These are phyloP conservation scores for Leccinum insolens DNA, from an alignment of 1,284 basidiomycete genomes.

Conservation along the genomic window DNA sequence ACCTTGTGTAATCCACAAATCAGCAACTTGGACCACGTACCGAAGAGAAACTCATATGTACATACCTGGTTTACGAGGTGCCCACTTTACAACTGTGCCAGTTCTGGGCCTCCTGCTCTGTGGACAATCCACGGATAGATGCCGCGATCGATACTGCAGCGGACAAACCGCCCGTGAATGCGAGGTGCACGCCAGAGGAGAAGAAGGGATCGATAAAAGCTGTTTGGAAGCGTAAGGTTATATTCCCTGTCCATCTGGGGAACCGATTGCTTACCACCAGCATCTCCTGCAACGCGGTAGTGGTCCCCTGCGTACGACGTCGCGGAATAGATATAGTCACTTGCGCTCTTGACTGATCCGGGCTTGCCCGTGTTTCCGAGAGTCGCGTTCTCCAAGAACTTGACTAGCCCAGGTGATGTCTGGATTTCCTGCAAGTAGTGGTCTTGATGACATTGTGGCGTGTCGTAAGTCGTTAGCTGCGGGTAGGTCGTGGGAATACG, in stretches of 20 bases:
- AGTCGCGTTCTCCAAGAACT: slow-evolving; percentile 35
- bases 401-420: slow-evolving; percentile 38
- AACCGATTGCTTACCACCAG: background rate
- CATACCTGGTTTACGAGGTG: background rate
- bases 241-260: background rate
- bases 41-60: background rate
- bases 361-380: slow-evolving; percentile 14
- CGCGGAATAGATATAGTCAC: background rate
- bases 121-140: background rate
- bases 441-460: too few relatives aligned
- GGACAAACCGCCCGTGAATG: background rate
- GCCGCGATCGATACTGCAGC: background rate
- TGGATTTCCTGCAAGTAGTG: slow-evolving; percentile 22
- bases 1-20: slow-evolving; percentile 36
- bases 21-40: background rate
- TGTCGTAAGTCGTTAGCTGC: too few relatives aligned
- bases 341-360: background rate
- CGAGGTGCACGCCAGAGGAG: background rate
- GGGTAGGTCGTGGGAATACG: too few relatives aligned
- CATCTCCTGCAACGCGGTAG: background rate
- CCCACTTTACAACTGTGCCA: background rate
- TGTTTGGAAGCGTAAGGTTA: background rate
- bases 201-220: background rate
- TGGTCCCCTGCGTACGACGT: background rate
- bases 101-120: background rate